Evolutionary conservation across 2,329 filamentous ascomycete species (phyloP).

Genomic region (Bimuria novae-zelandiae): DNA sequence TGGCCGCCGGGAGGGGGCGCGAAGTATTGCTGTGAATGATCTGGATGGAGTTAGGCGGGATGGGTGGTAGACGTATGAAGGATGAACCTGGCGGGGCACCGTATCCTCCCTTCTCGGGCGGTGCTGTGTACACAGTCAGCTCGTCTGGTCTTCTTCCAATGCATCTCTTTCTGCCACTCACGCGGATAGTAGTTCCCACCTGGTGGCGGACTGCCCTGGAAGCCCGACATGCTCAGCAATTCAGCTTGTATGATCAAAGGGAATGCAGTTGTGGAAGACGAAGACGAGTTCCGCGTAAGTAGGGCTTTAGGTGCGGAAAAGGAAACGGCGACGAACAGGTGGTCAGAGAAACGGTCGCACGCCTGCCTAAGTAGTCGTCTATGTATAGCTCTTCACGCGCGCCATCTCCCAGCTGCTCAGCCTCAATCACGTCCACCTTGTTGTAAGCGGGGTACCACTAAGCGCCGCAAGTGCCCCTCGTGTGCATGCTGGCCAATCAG

Average conservation of each 20-base stretch:
- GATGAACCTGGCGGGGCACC: slow-evolving; percentile 21
- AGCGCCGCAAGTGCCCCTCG: slow-evolving; percentile 4
- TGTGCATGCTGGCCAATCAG: neutral
- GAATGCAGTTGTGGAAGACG: neutral
- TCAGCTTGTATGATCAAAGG: neutral
- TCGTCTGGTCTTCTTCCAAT: neutral
- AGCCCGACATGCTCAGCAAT: slow-evolving; percentile 34
- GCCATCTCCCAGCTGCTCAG: slow-evolving; percentile 3
- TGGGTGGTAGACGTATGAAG: slow-evolving; percentile 1
- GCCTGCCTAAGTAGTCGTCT: neutral
- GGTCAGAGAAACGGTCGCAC: neutral
- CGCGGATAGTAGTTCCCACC: slow-evolving; percentile 45
- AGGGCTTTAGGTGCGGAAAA: neutral
- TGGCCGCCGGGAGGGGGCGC: slow-evolving; percentile 42
- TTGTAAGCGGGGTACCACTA: slow-evolving; percentile 1
- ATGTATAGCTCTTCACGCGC: slow-evolving; percentile 5
- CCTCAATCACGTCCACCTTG: slow-evolving; percentile 5
- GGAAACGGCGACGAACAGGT: neutral
- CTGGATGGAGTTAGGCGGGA: slow-evolving; percentile 11
- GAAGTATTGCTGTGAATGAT: slow-evolving; percentile 44
- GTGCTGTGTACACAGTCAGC: slow-evolving; percentile 31
- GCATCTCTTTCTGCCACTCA: slow-evolving; percentile 19
- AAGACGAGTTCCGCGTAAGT: neutral
- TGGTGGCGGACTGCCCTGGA: slow-evolving; percentile 37
- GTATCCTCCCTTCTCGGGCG: slow-evolving; percentile 37